phyloP scores from a whole-genome alignment of 2,329 filamentous ascomycete genomes.

The Epichloe scottii region DNA sequence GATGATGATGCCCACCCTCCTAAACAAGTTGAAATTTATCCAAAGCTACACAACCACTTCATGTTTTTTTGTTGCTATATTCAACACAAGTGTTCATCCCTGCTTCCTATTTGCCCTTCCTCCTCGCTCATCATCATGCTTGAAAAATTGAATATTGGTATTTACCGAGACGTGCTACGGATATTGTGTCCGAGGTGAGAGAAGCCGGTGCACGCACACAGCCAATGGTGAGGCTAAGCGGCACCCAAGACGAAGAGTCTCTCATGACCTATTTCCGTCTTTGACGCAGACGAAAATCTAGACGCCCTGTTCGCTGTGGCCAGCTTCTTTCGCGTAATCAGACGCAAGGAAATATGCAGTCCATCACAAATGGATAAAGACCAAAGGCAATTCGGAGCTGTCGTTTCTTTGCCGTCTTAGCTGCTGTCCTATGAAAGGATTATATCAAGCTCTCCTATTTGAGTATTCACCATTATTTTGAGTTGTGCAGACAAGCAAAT shows the following conservation, averaged over 20 bases:
- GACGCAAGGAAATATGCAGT: not conserved
- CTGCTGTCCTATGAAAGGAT: no score
- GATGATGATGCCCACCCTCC: not conserved
- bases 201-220: not conserved
- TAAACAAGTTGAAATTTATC: not conserved
- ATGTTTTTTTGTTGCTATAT: not conserved
- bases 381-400: not conserved
- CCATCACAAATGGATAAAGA: not conserved
- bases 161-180: not conserved
- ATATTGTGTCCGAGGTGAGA: not conserved
- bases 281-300: not conserved
- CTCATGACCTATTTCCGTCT: no score
- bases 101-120: not conserved
- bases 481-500: not conserved
- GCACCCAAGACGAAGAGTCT: no score
- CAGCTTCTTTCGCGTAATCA: not conserved
- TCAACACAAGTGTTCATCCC: not conserved
- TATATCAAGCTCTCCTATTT: no score
- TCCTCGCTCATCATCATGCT: not conserved
- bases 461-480: not conserved
- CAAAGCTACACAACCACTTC: not conserved
- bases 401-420: no score
- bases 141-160: not conserved
- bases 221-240: not conserved
- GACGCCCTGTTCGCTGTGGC: slow-evolving; percentile 13